Percentiles rank a stretch among this genome's conserved stretches.
Conservation (phyloP, 2,329 filamentous ascomycete genomes). For the Taxawa tesnikishii region DNA sequence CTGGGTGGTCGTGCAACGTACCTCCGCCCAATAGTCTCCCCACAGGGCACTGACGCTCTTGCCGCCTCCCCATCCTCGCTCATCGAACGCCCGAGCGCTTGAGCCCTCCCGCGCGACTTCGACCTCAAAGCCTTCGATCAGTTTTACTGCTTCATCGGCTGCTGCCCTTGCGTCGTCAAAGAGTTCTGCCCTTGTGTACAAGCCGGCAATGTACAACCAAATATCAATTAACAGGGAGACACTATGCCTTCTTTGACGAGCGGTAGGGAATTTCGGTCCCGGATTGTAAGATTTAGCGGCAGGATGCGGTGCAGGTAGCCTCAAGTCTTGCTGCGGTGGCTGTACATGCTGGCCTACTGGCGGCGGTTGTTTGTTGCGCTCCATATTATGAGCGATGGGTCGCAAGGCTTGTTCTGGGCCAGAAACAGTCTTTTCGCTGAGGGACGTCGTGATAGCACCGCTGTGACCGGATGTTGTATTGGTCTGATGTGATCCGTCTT, state of each 20-base stretch:
- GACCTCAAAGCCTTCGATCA: conserved; percentile 58
- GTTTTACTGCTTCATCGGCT: conserved; percentile 66
- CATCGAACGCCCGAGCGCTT: conserved; percentile 48
- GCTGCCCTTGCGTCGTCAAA: conserved; percentile 70
- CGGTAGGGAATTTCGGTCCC: conserved; percentile 36
- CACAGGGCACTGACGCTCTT: conserved; percentile 75
- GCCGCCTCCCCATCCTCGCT: conserved; percentile 63
- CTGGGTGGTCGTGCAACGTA: conserved; percentile 40
- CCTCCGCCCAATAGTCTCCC: conserved; percentile 74
- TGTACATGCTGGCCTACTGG: conserved; percentile 27
- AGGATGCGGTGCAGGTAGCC: conserved; percentile 28
- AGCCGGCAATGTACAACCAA: conserved; percentile 80
- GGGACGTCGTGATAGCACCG: too few relatives aligned
- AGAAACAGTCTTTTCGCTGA: background rate
- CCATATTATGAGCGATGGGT: conserved; percentile 27
- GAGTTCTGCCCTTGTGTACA: conserved; percentile 74
- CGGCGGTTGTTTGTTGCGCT: conserved; percentile 20
- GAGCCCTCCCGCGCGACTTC: conserved; percentile 52
- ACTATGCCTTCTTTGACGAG: conserved; percentile 42
- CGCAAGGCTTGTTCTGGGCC: conserved; percentile 22
- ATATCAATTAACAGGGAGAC: conserved; percentile 57
- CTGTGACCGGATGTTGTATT: conserved; percentile 8
- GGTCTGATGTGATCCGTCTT: conserved; percentile 2
- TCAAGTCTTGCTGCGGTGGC: conserved; percentile 29
- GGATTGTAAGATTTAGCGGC: conserved; percentile 20